A percentile compares a stretch with the other conserved stretches of the same genome.
Evolutionary conservation across 2,329 filamentous ascomycete genomes (phyloP).

Genomic region (Fusarium stilboides): DNA sequence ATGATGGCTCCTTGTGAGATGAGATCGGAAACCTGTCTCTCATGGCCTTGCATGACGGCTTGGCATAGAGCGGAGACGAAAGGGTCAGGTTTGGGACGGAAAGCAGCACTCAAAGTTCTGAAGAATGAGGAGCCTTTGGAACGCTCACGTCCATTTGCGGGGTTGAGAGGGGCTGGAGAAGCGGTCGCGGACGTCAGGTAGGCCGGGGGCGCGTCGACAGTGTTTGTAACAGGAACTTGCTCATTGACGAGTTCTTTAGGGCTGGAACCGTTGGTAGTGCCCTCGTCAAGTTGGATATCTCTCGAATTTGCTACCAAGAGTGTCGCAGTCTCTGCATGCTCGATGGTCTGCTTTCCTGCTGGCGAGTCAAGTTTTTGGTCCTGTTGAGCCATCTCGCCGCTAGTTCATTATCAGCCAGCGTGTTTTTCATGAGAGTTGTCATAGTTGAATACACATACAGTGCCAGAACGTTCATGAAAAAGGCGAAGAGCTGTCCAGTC

Average conservation of each 20-base stretch:
- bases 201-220: neutral
- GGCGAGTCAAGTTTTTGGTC: neutral
- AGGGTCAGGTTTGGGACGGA: slow-evolving; percentile 13
- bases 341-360: neutral
- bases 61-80: slow-evolving; percentile 13
- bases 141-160: neutral
- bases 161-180: neutral
- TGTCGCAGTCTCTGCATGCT: neutral
- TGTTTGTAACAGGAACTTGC: neutral
- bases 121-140: slow-evolving; percentile 5
- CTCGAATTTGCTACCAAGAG: neutral
- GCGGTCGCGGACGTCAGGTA: neutral
- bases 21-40: slow-evolving; percentile 5
- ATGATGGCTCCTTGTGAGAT: slow-evolving; percentile 9
- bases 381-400: neutral
- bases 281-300: neutral
- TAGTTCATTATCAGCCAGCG: neutral
- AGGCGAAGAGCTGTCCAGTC: neutral
- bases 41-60: neutral
- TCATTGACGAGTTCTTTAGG: rapidly evolving
- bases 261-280: rapidly evolving
- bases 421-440: rapidly evolving
- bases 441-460: neutral
- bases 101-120: neutral
- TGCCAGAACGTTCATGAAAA: neutral